A percentile compares a stretch with the other conserved stretches of the same genome.
phyloP scores from a whole-genome alignment of 495 filamentous ascomycete species.

The Trichoderma virens region DNA sequence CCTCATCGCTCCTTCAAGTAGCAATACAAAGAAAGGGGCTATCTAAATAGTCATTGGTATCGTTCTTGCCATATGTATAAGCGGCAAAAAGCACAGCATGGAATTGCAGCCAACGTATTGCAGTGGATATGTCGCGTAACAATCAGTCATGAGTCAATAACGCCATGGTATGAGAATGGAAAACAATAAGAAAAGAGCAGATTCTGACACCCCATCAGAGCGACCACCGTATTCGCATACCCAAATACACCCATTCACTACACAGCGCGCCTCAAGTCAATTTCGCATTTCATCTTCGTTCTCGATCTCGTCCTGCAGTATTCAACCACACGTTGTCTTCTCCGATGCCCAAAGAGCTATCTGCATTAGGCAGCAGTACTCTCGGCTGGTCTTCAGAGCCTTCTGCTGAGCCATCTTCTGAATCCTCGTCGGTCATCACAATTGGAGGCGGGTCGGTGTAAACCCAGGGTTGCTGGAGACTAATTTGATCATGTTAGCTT shows the following conservation, averaged over 20 bases:
- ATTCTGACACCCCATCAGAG: background rate
- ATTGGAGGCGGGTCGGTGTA: constrained; percentile 41
- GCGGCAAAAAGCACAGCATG: background rate
- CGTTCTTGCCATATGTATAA: background rate
- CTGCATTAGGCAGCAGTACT: constrained; percentile 17
- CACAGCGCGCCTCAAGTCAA: background rate
- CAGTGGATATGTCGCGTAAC: background rate
- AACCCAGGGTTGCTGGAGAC: constrained; percentile 45
- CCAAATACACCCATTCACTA: background rate
- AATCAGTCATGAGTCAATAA: background rate
- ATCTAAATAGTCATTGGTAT: constrained; percentile 5
- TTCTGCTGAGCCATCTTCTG: constrained; percentile 13
- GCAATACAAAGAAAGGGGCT: background rate
- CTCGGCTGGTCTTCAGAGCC: constrained; percentile 13
- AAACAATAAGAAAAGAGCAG: background rate
- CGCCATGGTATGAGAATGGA: background rate
- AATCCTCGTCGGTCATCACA: constrained; percentile 15
- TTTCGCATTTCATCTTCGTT: background rate
- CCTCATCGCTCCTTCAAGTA: background rate
- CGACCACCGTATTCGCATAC: background rate
- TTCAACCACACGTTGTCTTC: constrained; percentile 51
- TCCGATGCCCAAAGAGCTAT: constrained; percentile 45
- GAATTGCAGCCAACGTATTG: background rate
- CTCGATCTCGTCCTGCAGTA: constrained; percentile 11
- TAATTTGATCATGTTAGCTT: constrained; percentile 18